A percentile compares a stretch with the other conserved stretches of the same genome.
Evolutionary conservation across 2,329 filamentous ascomycete species (phyloP).

Genomic region (Albifimbria verrucaria): DNA sequence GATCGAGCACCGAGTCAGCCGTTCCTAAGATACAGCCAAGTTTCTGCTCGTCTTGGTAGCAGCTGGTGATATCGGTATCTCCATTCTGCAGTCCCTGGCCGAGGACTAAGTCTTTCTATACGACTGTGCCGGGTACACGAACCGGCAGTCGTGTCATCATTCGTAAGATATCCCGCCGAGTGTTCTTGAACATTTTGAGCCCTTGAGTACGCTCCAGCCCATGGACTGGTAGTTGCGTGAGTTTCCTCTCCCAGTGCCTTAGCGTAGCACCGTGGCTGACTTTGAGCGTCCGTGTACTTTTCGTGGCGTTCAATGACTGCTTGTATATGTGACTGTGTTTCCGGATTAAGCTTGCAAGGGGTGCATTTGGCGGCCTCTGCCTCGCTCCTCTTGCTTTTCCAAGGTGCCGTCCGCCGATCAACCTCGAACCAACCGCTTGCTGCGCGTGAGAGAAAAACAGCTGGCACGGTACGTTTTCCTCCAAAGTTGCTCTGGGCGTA

Average conservation of each 20-base stretch:
- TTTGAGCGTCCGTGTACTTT: conserved; percentile 2
- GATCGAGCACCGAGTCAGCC: neutral
- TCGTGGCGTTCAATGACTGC: neutral
- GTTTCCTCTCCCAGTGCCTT: conserved; percentile 1
- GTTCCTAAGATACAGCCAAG: neutral
- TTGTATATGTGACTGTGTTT: conserved; percentile 1
- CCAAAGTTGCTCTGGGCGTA: neutral
- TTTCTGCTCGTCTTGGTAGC: conserved; percentile 3
- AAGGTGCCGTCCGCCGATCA: neutral
- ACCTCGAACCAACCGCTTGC: conserved; percentile 7
- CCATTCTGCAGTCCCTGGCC: neutral
- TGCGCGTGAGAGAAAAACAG: conserved; percentile 2
- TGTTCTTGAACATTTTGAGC: conserved; percentile 5
- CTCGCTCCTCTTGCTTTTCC: neutral
- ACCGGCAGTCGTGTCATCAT: neutral
- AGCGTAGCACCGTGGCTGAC: neutral
- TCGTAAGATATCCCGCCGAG: conserved; percentile 2
- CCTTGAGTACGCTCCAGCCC: conserved; percentile 2
- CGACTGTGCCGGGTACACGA: neutral
- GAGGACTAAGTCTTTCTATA: neutral
- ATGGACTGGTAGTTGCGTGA: conserved; percentile 1
- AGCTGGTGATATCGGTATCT: neutral
- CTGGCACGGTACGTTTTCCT: neutral
- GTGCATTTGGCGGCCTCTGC: neutral
- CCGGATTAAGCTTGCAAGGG: neutral